phyloP scores from a whole-genome alignment of 371 early-diverging fungal species.

The Mortierella sp. region DNA sequence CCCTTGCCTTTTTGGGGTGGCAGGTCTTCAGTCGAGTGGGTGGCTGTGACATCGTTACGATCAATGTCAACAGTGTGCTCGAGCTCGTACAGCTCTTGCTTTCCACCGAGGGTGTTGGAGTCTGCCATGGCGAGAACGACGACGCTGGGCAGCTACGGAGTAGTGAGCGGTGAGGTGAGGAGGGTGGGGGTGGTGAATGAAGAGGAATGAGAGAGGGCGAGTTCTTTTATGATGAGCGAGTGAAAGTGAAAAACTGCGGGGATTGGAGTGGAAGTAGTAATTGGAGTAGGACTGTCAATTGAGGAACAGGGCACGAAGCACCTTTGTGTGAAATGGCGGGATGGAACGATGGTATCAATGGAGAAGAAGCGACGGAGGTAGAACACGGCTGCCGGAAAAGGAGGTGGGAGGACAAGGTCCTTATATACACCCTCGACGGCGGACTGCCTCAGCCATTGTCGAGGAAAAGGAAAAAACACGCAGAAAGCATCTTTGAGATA shows the following conservation, averaged over 20 bases:
- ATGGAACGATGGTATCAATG: no score
- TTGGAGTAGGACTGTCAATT: no score
- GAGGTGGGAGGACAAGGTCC: neutral
- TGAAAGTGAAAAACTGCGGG: no score
- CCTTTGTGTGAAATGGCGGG: no score
- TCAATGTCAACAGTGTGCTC: constrained; percentile 30
- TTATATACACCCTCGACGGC: no score
- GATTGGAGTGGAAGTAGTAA: no score
- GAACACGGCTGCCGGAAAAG: neutral
- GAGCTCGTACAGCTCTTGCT: constrained; percentile 18
- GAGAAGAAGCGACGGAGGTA: no score
- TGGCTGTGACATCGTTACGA: constrained; percentile 28
- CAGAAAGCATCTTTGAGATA: neutral
- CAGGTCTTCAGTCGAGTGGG: constrained; percentile 20
- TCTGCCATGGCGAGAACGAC: constrained; percentile 1
- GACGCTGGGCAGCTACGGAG: neutral
- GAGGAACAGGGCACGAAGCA: no score
- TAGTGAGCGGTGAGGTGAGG: neutral
- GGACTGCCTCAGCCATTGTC: no score
- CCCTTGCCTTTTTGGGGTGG: constrained; percentile 31
- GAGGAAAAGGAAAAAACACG: no score
- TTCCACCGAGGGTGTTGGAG: neutral
- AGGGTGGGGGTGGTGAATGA: neutral
- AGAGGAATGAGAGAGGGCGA: neutral
- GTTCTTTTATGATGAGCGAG: no score